phyloP scores from a whole-genome alignment of 768 basidiomycete species.

The Amanita subjunquillea region DNA sequence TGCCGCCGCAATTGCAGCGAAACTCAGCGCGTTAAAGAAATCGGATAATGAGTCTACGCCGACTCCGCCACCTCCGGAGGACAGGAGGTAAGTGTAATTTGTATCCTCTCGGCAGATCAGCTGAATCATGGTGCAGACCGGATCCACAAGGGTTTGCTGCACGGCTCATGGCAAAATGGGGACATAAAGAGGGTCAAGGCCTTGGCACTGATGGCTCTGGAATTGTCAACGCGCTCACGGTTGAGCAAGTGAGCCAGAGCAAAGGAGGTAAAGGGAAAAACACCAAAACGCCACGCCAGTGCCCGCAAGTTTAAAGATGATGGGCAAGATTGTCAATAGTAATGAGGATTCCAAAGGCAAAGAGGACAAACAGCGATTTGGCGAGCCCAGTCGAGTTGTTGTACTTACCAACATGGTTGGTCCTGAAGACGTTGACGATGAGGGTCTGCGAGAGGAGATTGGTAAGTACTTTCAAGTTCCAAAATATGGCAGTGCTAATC shows the following conservation, averaged over 20 bases:
- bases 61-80: slow-evolving; percentile 17
- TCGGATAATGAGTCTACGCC: slow-evolving; percentile 16
- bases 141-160: slow-evolving; percentile 74
- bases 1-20: slow-evolving; percentile 78
- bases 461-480: slow-evolving; percentile 34
- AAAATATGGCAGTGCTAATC: not conserved
- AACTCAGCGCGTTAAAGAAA: slow-evolving; percentile 44
- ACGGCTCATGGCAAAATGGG: slow-evolving; percentile 92
- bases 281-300: slow-evolving; percentile 12
- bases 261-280: slow-evolving; percentile 29
- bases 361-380: slow-evolving; percentile 75
- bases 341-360: slow-evolving; percentile 74
- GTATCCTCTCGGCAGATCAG: not conserved
- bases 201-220: slow-evolving; percentile 78
- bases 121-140: slow-evolving; percentile 19
- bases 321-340: slow-evolving; percentile 86
- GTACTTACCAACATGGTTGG: slow-evolving; percentile 88
- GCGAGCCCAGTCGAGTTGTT: slow-evolving; percentile 84
- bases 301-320: slow-evolving; percentile 24
- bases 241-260: slow-evolving; percentile 51
- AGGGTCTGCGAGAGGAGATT: slow-evolving; percentile 78
- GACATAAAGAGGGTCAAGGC: slow-evolving; percentile 90
- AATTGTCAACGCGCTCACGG: slow-evolving; percentile 81
- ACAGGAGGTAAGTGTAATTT: slow-evolving; percentile 17
- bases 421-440: slow-evolving; percentile 75